Conservation (phyloP, 2,329 filamentous ascomycete genomes). For the Diaporthe sp. region DNA sequence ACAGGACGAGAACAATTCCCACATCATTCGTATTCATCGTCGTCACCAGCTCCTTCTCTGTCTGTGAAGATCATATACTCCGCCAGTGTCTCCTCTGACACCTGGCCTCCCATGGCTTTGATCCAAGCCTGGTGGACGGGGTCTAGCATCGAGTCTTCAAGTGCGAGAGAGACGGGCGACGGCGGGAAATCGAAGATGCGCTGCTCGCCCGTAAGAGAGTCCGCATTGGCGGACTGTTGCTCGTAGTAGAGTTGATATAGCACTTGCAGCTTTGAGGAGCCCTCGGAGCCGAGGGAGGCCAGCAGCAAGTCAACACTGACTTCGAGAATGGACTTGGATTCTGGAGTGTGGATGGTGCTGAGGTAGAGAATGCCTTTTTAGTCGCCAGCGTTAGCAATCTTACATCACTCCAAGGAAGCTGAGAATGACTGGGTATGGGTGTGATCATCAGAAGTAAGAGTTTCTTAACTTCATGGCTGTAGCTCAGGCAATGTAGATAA, state of each 20-base stretch:
- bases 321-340: conserved; percentile 56
- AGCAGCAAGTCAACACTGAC: conserved; percentile 59
- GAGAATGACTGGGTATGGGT: conserved; percentile 41
- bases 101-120: conserved; percentile 65
- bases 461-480: conserved; percentile 81
- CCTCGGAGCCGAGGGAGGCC: conserved; percentile 45
- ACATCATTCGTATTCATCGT: conserved; percentile 68
- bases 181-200: conserved; percentile 70
- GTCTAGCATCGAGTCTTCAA: conserved; percentile 79
- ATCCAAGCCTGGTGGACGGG: conserved; percentile 80
- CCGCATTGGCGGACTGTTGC: conserved; percentile 51
- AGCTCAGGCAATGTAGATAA: conserved; percentile 99
- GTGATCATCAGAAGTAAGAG: conserved; percentile 79
- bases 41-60: conserved; percentile 72
- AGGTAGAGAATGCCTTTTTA: conserved; percentile 56
- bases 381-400: conserved; percentile 48
- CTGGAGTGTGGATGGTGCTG: conserved; percentile 54
- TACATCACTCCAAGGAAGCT: conserved; percentile 41
- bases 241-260: conserved; percentile 71
- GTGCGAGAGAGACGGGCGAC: conserved; percentile 75
- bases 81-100: conserved; percentile 57
- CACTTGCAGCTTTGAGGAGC: conserved; percentile 49
- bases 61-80: conserved; percentile 86
- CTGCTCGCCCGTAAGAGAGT: conserved; percentile 51
- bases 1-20: background rate